phyloP scores from a whole-genome alignment of 306 rosid species.

The Acacia confusa region DNA sequence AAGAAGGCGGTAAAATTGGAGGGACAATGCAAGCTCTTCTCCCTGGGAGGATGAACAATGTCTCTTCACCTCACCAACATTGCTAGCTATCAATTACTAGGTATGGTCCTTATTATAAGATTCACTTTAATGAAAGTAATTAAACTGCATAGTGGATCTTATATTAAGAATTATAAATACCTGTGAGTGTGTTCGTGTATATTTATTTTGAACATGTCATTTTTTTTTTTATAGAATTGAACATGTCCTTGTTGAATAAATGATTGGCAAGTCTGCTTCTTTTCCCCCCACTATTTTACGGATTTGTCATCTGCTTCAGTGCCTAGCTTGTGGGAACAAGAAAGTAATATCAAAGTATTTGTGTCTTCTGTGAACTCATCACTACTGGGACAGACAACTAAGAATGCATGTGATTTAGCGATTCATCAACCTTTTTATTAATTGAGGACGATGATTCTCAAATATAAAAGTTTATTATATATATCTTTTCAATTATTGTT shows the following conservation, averaged over 20 bases:
- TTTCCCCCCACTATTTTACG: background rate
- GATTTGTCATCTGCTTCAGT: background rate
- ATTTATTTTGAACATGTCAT: background rate
- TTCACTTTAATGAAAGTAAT: too few relatives aligned
- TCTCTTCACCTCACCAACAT: background rate
- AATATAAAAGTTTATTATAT: too few relatives aligned
- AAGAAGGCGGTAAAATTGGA: background rate
- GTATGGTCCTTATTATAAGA: too few relatives aligned
- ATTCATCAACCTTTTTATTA: background rate
- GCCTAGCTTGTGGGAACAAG: constrained; percentile 7
- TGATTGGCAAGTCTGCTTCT: background rate
- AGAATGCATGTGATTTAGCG: background rate
- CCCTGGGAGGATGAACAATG: too few relatives aligned
- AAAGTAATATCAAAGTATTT: too few relatives aligned
- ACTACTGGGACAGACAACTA: background rate
- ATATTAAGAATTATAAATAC: background rate
- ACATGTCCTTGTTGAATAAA: background rate
- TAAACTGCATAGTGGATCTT: too few relatives aligned
- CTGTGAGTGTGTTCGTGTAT: background rate
- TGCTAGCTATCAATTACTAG: background rate
- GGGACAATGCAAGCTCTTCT: background rate
- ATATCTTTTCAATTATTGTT: background rate
- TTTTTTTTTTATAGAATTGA: too few relatives aligned
- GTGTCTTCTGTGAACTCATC: background rate
- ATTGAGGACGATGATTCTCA: too few relatives aligned